These are phyloP conservation scores for Brasenia schreberi DNA, from an alignment of 164 flowering plant species.

Conservation along the genomic window DNA sequence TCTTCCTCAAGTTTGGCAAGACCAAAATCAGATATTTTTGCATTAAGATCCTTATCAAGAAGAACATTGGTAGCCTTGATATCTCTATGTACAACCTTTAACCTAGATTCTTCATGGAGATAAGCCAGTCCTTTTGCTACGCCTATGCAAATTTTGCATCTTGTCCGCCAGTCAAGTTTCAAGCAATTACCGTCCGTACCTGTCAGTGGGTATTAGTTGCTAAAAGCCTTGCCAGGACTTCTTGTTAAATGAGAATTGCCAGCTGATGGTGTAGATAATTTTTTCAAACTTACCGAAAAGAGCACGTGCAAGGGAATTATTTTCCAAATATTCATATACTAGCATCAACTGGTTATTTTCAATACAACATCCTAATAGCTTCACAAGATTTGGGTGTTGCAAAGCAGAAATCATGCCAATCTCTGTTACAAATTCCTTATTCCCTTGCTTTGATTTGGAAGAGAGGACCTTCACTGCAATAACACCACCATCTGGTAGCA, in stretches of 20 bases:
- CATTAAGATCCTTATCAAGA: no score
- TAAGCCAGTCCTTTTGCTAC: constrained; percentile 55
- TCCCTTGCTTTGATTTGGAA: constrained; percentile 77
- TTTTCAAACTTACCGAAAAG: constrained; percentile 28
- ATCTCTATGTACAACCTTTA: constrained; percentile 67
- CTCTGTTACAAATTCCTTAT: constrained; percentile 71
- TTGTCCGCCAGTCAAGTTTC: constrained; percentile 51
- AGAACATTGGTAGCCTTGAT: constrained; percentile 61
- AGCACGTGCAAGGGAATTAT: constrained; percentile 59
- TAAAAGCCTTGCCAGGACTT: background rate
- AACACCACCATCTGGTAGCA: constrained; percentile 50
- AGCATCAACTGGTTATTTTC: constrained; percentile 59
- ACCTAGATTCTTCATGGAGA: constrained; percentile 57
- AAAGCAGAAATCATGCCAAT: constrained; percentile 74
- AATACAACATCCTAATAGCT: constrained; percentile 64
- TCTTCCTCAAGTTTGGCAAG: constrained; percentile 58
- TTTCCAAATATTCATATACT: constrained; percentile 74
- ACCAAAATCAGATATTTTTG: constrained; percentile 67
- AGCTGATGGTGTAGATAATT: no score
- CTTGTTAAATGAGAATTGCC: background rate
- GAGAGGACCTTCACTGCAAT: constrained; percentile 82
- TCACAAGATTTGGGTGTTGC: constrained; percentile 73
- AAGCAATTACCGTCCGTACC: constrained; percentile 18
- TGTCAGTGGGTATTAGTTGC: background rate
- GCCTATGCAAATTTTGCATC: constrained; percentile 48